phyloP scores from a whole-genome alignment of 2,329 filamentous ascomycete genomes.

The Aspergillus eucalypticola region DNA sequence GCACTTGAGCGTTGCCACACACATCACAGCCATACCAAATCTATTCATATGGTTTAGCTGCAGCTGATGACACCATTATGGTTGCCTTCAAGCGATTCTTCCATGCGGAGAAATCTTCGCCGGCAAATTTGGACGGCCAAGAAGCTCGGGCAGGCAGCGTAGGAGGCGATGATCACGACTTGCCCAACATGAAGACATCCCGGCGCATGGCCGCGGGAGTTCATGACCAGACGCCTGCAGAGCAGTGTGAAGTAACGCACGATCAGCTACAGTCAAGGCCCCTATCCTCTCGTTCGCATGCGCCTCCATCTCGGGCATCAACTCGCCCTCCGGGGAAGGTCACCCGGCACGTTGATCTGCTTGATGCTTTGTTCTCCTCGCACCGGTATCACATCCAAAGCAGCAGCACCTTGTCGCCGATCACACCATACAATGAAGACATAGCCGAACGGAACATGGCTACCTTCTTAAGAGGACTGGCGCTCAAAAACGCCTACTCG shows the following conservation, averaged over 20 bases:
- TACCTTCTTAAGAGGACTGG: slow-evolving; percentile 31
- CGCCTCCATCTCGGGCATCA: slow-evolving; percentile 26
- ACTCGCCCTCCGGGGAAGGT: slow-evolving; percentile 23
- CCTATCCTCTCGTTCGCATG: slow-evolving; percentile 27
- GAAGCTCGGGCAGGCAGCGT: slow-evolving; percentile 5
- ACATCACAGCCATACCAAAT: not conserved
- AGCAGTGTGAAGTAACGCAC: slow-evolving; percentile 42
- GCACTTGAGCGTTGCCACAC: not conserved
- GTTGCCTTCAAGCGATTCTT: slow-evolving; percentile 39
- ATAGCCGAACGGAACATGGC: slow-evolving; percentile 47
- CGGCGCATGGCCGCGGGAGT: slow-evolving; percentile 29
- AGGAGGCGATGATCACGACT: slow-evolving; percentile 10
- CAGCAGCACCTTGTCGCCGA: slow-evolving; percentile 30
- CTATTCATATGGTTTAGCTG: not conserved
- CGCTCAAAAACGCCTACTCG: slow-evolving; percentile 30
- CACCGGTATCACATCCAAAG: slow-evolving; percentile 31
- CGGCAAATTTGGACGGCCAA: slow-evolving; percentile 15
- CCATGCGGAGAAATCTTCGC: slow-evolving; percentile 26
- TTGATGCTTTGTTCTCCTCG: slow-evolving; percentile 41
- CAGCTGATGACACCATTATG: slow-evolving; percentile 24
- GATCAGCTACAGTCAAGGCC: slow-evolving; percentile 35
- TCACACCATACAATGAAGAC: slow-evolving; percentile 45
- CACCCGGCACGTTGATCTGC: slow-evolving; percentile 42
- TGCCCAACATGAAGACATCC: slow-evolving; percentile 19
- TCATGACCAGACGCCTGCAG: slow-evolving; percentile 41